Evolutionary conservation across 2,329 filamentous ascomycete species (phyloP), one percentile per base, ranked within the genome.

Genomic region (Exophiala sp.): DNA sequence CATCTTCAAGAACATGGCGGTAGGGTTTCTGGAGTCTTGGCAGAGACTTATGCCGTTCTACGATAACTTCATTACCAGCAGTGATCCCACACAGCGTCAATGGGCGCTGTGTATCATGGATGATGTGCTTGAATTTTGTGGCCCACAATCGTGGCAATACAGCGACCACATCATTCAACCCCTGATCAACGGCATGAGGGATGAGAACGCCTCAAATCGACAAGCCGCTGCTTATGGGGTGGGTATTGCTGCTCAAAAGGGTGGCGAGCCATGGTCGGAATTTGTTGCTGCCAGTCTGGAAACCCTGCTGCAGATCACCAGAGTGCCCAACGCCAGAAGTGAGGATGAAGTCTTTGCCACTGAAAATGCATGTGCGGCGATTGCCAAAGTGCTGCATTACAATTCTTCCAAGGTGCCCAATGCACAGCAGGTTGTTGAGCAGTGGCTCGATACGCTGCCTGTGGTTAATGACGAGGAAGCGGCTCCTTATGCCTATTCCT

Each of bases 71-170:
- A 85, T 96, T 61, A 82, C 81, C 39, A 63, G 68, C 29, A 66
- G 73, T 2, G 94, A 99, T 69, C 82, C 91, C 0, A 97, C 91
- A 14, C 92, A 97, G 71, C 84, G 94, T 52, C 94, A 99, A 70
- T 99, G 94, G 94, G 92, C 91, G n/a, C 81, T 99, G 50, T 99
- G 94, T 77, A 96, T 99, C 64, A 90, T 96, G 79, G 94, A 99
- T 67, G 94, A 99, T 69, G 92, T 99, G 34, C 81, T 99, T 34
- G 94, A 99, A 71, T 99, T 97, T 76, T 97, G 91, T 69, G 91
- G 92, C 1, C 81, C 86, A 0, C 86, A 95, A 63, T 95, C 89
- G 65, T 92, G 87, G 77, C 84, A 86, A 62, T 99, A 95, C 69
- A 86, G 87, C 66, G 83, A 86, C 63, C 86, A 91, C 66, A 96